A percentile compares a stretch with the other conserved stretches of the same genome.
These are phyloP conservation scores for Ilex asprella DNA, from an alignment of 257 asterid genomes.

Conservation along the genomic window DNA sequence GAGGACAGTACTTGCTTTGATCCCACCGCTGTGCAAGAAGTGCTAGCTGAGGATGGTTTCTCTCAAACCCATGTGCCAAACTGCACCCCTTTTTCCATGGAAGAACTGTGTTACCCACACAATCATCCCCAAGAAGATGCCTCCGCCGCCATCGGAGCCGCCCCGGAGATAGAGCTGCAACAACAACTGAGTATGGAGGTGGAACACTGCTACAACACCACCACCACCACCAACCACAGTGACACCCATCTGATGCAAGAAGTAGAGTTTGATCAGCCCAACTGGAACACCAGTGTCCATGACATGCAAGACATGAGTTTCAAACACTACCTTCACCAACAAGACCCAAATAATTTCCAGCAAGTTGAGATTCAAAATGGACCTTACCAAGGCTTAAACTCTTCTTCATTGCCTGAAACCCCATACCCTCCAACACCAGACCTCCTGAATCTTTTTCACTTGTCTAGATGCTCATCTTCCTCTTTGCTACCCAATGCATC, in stretches of 20 bases:
- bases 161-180: slow-evolving; percentile 62
- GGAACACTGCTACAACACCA: slow-evolving; percentile 35
- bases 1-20: slow-evolving; percentile 47
- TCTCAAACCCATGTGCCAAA: slow-evolving; percentile 32
- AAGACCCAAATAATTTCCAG: slow-evolving; percentile 9
- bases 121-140: slow-evolving; percentile 16
- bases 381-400: slow-evolving; percentile 22
- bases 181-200: slow-evolving; percentile 38
- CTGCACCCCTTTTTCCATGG: slow-evolving; percentile 35
- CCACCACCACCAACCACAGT: slow-evolving; percentile 6
- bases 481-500: slow-evolving; percentile 44
- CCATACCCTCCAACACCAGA: slow-evolving; percentile 42
- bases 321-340: slow-evolving; percentile 17
- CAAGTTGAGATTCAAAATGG: slow-evolving; percentile 23
- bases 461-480: slow-evolving; percentile 47
- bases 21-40: slow-evolving; percentile 33
- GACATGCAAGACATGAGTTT: slow-evolving; percentile 23
- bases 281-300: slow-evolving; percentile 33
- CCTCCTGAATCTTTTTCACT: slow-evolving; percentile 58
- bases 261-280: slow-evolving; percentile 26
- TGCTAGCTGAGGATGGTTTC: slow-evolving; percentile 38
- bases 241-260: slow-evolving; percentile 22
- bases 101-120: slow-evolving; percentile 29
- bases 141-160: slow-evolving; percentile 24
- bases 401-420: slow-evolving; percentile 25